Evolutionary conservation across 495 filamentous ascomycete species (phyloP), one percentile per base, ranked within the genome.

Genomic region (Eremomyces bilateralis): DNA sequence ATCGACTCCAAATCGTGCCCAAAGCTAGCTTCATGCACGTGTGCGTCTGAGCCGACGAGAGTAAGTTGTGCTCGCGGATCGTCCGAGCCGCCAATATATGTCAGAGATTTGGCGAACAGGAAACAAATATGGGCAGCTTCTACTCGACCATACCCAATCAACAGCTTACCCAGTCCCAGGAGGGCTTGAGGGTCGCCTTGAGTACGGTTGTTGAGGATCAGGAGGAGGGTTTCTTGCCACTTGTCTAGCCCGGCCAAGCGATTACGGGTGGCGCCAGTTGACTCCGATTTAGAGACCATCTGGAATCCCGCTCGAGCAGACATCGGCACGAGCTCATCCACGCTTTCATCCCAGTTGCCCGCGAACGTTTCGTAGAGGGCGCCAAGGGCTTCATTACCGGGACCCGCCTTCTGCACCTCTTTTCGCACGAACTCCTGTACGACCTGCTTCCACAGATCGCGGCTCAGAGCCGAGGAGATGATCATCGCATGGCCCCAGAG

Each of bases 401-500:
- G 10, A 10, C 76, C 71, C 1, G 71, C 56, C 12, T 69, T 74
- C 46, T 82, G 82, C 18, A 99, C 77, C 46, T 99, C 85, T 38
- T 81, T 75, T 44, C 80, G 73, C 11, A 95, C 74, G 48, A 95
- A 99, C 41, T 95, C 82, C 44, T 90, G 81, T 1, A 80, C 70
- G 15, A 95, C 84, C 45, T 90, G 79, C 50, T 80, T 93, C 69
- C 82, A 94, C 15, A 85, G 65, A 4, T 61, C 54, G 34, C 59
- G 62, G 20, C 66, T 64, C 5, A 71, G 45, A 1, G 85, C 85
- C 21, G 78, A 82, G 13, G 90, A 71, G 29, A 99, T 70, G 24
- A 95, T 65, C 63, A 99, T 73, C 5, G 90, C 90, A 55, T 99
- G 90, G 8, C 78, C 85, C 90, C 90, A 99, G 3, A 95, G 58